Evolutionary conservation across 176 grass and related monocot species (phyloP).

Genomic region (Poa pratensis): DNA sequence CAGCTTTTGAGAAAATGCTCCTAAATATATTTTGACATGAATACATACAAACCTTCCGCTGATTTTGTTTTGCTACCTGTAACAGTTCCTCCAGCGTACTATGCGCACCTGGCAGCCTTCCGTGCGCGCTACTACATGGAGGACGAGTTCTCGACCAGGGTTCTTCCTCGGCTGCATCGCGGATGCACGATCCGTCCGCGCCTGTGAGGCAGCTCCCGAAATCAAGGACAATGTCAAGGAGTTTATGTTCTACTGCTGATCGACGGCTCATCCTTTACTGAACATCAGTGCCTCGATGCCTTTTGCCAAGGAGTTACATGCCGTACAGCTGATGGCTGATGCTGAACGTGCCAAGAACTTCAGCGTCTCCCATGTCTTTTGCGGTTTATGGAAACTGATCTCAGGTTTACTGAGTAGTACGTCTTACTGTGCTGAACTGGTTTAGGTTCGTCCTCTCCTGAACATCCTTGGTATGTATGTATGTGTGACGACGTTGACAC

Average conservation of each 20-base stretch:
- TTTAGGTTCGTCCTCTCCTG: no score
- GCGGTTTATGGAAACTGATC: background rate
- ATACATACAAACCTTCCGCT: background rate
- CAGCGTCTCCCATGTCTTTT: background rate
- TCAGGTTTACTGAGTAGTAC: background rate
- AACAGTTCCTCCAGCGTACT: conserved; percentile 83
- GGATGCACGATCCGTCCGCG: background rate
- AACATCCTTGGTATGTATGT: no score
- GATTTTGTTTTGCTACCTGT: background rate
- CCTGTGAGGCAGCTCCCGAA: conserved; percentile 49
- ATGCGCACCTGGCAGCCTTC: conserved; percentile 78
- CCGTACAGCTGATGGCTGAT: conserved; percentile 56
- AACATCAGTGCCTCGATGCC: no score
- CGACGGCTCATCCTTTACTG: background rate
- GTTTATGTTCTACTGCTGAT: conserved; percentile 86
- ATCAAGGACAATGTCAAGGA: conserved; percentile 66
- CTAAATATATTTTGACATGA: background rate
- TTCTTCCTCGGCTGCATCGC: background rate
- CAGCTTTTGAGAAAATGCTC: background rate
- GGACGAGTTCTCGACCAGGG: conserved; percentile 44
- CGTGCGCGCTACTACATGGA: conserved; percentile 70
- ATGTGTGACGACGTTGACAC: no score
- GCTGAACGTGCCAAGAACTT: background rate
- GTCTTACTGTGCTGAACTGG: background rate
- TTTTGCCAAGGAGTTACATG: conserved; percentile 55